These are phyloP conservation scores for Debaryomyces tyrocola DNA, from an alignment of 805 yeast genomes.

Conservation along the genomic window DNA sequence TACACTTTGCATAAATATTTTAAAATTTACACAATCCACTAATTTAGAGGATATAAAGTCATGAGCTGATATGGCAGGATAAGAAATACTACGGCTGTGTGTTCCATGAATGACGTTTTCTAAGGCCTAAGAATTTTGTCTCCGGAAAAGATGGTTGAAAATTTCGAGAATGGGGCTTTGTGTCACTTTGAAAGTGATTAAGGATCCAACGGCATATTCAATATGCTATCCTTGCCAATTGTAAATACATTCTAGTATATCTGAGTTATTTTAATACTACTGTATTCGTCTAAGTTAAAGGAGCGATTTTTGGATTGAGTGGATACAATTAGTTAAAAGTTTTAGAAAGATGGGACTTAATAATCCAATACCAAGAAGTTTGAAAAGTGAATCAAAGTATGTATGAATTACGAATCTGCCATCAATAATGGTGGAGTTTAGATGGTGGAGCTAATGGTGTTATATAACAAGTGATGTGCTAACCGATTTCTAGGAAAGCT, in stretches of 20 bases:
- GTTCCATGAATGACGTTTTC: no score
- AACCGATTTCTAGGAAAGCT: slow-evolving; percentile 61
- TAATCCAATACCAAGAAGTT: slow-evolving; percentile 91
- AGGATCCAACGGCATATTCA: background rate
- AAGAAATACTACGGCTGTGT: no score
- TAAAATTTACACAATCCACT: no score
- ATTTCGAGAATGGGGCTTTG: background rate
- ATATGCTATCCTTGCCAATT: background rate
- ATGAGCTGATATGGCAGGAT: slow-evolving; percentile 30
- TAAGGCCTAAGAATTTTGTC: no score
- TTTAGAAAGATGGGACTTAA: slow-evolving; percentile 53
- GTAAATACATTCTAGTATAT: no score
- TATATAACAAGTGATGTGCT: background rate
- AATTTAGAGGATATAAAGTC: no score
- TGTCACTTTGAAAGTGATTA: background rate
- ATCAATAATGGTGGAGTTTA: background rate
- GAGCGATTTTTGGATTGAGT: no score
- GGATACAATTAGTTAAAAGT: no score
- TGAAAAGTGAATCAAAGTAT: slow-evolving; percentile 81
- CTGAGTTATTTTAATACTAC: no score
- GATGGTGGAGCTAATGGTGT: background rate
- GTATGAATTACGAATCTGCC: slow-evolving; percentile 28
- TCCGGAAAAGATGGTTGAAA: no score
- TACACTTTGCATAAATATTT: no score
- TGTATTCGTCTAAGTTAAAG: no score